Evolutionary conservation across 2,329 filamentous ascomycete species (phyloP), one percentile per base, ranked within the genome.

Genomic region (Fusarium irregulare): DNA sequence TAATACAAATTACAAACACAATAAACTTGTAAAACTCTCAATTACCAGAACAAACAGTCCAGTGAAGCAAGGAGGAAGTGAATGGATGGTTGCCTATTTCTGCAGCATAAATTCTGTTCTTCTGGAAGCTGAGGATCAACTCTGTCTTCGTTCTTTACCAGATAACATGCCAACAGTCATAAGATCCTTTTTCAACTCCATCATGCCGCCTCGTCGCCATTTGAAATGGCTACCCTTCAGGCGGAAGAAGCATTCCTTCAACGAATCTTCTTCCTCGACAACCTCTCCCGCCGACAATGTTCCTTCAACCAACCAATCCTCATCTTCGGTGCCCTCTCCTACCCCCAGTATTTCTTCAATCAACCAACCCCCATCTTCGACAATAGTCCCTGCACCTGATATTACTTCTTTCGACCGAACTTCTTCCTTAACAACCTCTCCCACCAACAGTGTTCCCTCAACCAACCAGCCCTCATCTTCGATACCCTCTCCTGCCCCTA

Each of bases 1-100:
- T 56, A 64, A 54, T 53, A 68, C n/a, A 53, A 54, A 54, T 14
- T 51, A 67, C 20, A 53, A 54, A 54, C 18, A 47, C 50, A 18
- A 12, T 18, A 44, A 58, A 25, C 9, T 20, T 28, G 12, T 10
- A 40, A 28, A 2, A 7, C 3, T 16, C 18, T 23, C 16, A 14
- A 4, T 20, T 23, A 8, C 20, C 21, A 34, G n/a, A 18, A 25
- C 30, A 25, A 25, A 25, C 16, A 16, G 10, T 23, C 6, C 14
- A 8, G 14, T 44, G 21, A 44, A 23, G 21, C 4, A 44, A 7
- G 6, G 18, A 37, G 34, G 18, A 37, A 37, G 34, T n/a, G 18
- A 37, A 37, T 37, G 34, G 18, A n/a, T 44, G 13, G 13, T 4
- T 44, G 14, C 13, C 41, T 44, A 7, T 44, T 23, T 25, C 41